Percentiles rank a stretch among this genome's conserved stretches.
These are phyloP conservation scores for Pseudonectria buxi DNA, from an alignment of 2,329 filamentous ascomycete species.

Conservation along the genomic window DNA sequence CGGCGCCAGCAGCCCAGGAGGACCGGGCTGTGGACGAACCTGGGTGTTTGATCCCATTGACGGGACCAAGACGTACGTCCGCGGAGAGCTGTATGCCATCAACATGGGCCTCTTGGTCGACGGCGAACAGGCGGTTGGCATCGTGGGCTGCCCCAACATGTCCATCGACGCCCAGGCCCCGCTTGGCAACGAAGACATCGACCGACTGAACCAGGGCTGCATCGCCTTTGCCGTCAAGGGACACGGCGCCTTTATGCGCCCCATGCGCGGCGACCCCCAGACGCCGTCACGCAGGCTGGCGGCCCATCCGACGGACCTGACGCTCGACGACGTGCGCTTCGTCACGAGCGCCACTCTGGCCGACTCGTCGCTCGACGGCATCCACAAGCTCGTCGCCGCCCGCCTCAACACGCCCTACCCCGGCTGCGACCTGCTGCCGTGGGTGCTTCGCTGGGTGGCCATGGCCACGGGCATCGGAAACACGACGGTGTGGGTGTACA, in stretches of 20 bases:
- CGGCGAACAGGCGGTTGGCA: conserved; percentile 42
- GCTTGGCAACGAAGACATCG: conserved; percentile 38
- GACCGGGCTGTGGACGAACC: conserved; percentile 30
- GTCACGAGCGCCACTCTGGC: conserved; percentile 42
- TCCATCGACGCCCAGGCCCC: conserved; percentile 32
- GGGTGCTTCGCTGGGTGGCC: conserved; percentile 50
- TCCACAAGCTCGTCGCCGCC: conserved; percentile 39
- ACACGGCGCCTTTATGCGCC: conserved; percentile 41
- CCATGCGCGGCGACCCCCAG: conserved; percentile 25
- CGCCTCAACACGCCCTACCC: conserved; percentile 37
- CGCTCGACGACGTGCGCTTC: conserved; percentile 29
- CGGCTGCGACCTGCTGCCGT: conserved; percentile 47
- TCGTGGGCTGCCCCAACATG: conserved; percentile 43
- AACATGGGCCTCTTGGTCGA: conserved; percentile 48
- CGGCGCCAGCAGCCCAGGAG: conserved; percentile 32
- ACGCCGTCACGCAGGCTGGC: conserved; percentile 27
- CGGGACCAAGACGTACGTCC: conserved; percentile 51
- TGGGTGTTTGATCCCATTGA: conserved; percentile 59
- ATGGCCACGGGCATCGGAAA: conserved; percentile 48
- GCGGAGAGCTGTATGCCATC: conserved; percentile 49
- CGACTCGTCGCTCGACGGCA: conserved; percentile 41
- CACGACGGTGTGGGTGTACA: conserved; percentile 52
- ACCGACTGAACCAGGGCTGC: conserved; percentile 37
- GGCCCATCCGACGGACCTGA: conserved; percentile 16
- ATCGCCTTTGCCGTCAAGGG: conserved; percentile 45